These are phyloP conservation scores for Wallacemonas sp. DNA, from an alignment of 208 protist species.

Conservation along the genomic window DNA sequence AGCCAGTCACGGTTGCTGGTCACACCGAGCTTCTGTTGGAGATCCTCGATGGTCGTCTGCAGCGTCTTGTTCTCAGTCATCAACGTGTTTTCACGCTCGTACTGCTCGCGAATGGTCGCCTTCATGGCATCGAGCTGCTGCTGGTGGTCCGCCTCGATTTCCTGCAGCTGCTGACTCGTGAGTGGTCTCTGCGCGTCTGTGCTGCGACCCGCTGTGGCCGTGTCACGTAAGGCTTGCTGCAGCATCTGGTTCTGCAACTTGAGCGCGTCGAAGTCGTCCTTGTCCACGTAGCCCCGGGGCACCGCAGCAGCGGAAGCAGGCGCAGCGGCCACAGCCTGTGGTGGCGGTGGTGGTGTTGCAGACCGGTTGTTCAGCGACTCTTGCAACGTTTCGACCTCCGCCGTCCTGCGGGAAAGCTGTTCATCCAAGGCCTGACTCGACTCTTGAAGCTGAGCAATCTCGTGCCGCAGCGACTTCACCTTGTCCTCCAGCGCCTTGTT, in stretches of 20 bases:
- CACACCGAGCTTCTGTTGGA: constrained; percentile 34
- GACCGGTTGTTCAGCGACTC: constrained; percentile 19
- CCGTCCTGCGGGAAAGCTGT: constrained; percentile 33
- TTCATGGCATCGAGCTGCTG: constrained; percentile 68
- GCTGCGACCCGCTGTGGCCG: constrained; percentile 23
- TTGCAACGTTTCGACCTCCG: constrained; percentile 44
- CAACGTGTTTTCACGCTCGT: constrained; percentile 42
- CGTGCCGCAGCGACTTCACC: constrained; percentile 1
- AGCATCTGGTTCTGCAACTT: constrained; percentile 61
- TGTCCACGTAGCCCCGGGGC: constrained; percentile 42
- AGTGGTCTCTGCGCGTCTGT: constrained; percentile 30
- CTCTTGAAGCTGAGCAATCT: constrained; percentile 6
- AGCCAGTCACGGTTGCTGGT: constrained; percentile 41
- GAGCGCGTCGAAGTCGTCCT: constrained; percentile 58
- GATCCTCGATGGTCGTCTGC: constrained; percentile 39
- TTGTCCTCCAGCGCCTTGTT: constrained; percentile 11
- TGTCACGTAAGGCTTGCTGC: constrained; percentile 51
- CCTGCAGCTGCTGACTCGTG: constrained; percentile 44
- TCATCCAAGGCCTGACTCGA: constrained; percentile 7
- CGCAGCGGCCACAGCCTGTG: background rate
- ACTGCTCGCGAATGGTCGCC: constrained; percentile 49
- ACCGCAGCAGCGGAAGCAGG: background rate
- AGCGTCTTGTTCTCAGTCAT: constrained; percentile 32
- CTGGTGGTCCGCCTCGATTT: constrained; percentile 59
- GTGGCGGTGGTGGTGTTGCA: background rate